Percentiles rank a stretch among this genome's conserved stretches.
Evolutionary conservation across 768 basidiomycete genomes (phyloP).

Genomic region (Boletales sp.): DNA sequence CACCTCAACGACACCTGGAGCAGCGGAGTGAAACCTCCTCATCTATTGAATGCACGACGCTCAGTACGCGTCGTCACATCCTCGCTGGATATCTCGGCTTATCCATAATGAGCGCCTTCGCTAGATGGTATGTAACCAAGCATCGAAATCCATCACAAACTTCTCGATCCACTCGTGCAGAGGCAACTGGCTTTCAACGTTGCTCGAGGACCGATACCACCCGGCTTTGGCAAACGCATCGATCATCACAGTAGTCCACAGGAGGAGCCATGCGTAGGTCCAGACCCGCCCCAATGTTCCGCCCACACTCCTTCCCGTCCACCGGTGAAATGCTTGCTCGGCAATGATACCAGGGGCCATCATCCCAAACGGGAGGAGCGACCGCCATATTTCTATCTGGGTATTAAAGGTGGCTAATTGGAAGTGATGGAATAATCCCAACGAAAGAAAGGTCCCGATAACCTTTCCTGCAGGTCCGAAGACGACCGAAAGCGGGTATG

Average conservation of each 20-base stretch:
- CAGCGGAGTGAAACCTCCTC: too few species aligned
- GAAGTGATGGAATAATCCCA: neutral
- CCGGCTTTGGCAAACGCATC: neutral
- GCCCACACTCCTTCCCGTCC: neutral
- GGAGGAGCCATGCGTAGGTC: neutral
- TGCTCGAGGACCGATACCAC: neutral
- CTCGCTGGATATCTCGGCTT: too few species aligned
- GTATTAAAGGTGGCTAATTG: neutral
- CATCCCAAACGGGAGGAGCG: neutral
- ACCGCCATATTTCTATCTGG: neutral
- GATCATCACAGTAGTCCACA: neutral
- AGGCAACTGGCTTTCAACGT: neutral
- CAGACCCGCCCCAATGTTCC: neutral
- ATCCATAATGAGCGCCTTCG: too few species aligned
- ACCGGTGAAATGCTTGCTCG: neutral
- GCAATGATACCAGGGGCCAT: neutral
- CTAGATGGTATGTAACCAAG: neutral
- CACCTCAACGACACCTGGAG: too few species aligned
- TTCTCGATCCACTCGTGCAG: neutral
- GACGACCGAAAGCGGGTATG: neutral
- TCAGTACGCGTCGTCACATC: too few species aligned
- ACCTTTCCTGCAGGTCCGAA: neutral
- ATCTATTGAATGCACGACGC: too few species aligned
- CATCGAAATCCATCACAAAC: neutral
- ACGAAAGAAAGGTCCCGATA: neutral